Evolutionary conservation across 306 rosid species (phyloP), one percentile per base, ranked within the genome.

Genomic region (Inga oerstediana): DNA sequence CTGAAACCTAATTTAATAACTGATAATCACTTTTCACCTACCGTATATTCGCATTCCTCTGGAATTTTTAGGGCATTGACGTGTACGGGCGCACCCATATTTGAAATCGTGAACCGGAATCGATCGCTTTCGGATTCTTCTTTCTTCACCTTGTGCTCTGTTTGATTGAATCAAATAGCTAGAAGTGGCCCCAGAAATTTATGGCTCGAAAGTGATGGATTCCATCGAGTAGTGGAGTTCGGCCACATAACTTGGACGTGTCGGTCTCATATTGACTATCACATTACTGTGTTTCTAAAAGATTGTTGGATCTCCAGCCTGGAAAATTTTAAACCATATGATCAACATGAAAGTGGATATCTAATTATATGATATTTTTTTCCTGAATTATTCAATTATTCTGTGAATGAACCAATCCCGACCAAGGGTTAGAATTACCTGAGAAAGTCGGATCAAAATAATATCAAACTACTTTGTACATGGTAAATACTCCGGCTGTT

Each of bases 21-120:
- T 66, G 87, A 88, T 56, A 82, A 72, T 67, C 84, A 78, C 88
- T 41, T 80, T 83, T 56, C 67, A 83, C 88, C 90, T 43, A 80
- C 81, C 72, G 15, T 1, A 30, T 54, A 49, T 72, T 79, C 72
- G n/a, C 59, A 70, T 41, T 72, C 34, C 8, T 75, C 82, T 73
- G 65, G 52, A 81, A 81, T 51, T 69, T 75, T 70, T 74, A 56
- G 59, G 80, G 83, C 52, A 12, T 73, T 72, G 59, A 72, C 59
- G 54, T 46, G 6, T 8, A 30, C 46, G 11, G 44, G 3, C 54
- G 44, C 74, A 22, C 16, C 45, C 20, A 12, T 44, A 3, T 12
- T 48, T 22, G 30, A 71, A 43, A 41, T n/a, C 75, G 46, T 8
- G 20, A n/a, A 27, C 72, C 82, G 72, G 35, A 13, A 48, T 39